A percentile compares a stretch with the other conserved stretches of the same genome.
These are phyloP conservation scores for Talinum fruticosum DNA, from an alignment of 148 eudicot genomes.

Conservation along the genomic window DNA sequence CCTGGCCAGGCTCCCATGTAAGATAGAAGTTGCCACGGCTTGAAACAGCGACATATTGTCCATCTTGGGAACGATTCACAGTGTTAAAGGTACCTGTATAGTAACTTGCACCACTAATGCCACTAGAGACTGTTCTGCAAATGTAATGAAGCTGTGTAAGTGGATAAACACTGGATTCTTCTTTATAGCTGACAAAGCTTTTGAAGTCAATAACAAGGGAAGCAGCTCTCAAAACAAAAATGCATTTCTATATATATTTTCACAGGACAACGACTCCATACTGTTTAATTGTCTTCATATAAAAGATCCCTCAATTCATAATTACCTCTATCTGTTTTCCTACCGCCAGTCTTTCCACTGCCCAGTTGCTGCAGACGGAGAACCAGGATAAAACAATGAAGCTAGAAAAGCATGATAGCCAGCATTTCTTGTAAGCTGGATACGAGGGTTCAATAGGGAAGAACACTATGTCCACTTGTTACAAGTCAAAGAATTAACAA, in stretches of 20 bases:
- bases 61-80: conserved; percentile 95
- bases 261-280: neutral
- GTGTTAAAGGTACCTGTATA: conserved; percentile 94
- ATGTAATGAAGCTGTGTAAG: conserved; percentile 32
- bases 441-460: no score
- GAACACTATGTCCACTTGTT: neutral
- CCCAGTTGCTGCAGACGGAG: neutral
- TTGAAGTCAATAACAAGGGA: neutral
- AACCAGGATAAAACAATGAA: neutral
- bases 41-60: conserved; percentile 96
- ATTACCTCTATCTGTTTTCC: conserved; percentile 4
- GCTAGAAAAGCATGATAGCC: neutral
- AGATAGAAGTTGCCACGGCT: conserved; percentile 96
- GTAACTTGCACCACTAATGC: conserved; percentile 99
- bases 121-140: conserved; percentile 99
- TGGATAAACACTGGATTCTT: conserved; percentile 13
- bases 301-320: neutral
- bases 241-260: no score
- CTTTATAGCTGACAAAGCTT: neutral
- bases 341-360: neutral
- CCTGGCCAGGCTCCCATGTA: conserved; percentile 99
- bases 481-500: neutral
- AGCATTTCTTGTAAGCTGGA: no score
- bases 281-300: neutral
- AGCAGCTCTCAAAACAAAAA: no score